Evolutionary conservation across 2,329 filamentous ascomycete genomes (phyloP), one percentile per base, ranked within the genome.

Genomic region (Colletotrichum neosansevieriae): DNA sequence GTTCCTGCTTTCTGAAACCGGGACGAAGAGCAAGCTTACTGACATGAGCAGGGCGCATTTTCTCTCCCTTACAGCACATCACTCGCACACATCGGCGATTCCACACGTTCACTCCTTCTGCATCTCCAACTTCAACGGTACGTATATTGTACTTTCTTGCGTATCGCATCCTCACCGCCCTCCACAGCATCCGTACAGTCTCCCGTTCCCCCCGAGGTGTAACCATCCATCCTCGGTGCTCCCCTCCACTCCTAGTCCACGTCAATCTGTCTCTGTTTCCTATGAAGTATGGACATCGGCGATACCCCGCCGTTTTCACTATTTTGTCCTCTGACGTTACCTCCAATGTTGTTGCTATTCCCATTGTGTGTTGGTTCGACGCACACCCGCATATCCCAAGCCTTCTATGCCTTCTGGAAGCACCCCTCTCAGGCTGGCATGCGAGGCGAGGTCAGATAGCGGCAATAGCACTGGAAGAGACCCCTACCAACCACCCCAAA

Each of bases 361-460:
- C 29, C 36, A 34, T 34, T 56, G 40, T 60, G 29, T 47, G 29
- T 42, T 45, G 21, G 29, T 6, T 36, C 15, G 53, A 44, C 12
- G 54, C 47, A 59, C 47, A 42, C 54, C 49, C 40, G 40, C 47
- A 59, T 24, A 17, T 65, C 45, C 58, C 54, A 54, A 68, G 45
- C 17, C 53, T 64, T 68, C 40, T 44, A 68, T 64, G 54, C 53
- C 60, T 68, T 65, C 65, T 64, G 53, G 60, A 64, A 64, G 53
- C 65, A 68, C 53, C 36, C 47, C 65, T 54, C 47, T 54, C 17
- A 11, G 38, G 32, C 47, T 67, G 50, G 49, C 40, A 68, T 29
- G 34, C 11, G 54, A 56, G 40, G 54, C 19, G 24, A 49, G 36
- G 58, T 42, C 29, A 12, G 15, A 50, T 29, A 36, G 47, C 61